Conservation (phyloP, 495 filamentous ascomycete genomes). For the Clohesyomyces aquaticus region DNA sequence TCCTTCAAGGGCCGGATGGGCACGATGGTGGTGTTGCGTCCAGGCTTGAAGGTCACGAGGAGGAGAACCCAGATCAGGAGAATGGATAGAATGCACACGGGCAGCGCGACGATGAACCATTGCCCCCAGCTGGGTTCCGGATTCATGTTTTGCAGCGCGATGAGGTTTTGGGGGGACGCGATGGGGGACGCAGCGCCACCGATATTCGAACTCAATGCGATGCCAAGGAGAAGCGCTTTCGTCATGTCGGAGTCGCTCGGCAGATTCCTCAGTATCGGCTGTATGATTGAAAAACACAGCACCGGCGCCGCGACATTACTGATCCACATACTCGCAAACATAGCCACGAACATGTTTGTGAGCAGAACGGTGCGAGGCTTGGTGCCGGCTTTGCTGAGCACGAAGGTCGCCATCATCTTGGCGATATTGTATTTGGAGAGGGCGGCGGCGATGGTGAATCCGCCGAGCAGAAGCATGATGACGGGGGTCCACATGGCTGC, state of each 20-base stretch:
- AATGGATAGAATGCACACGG: slow-evolving; percentile 89
- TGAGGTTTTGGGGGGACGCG: slow-evolving; percentile 95
- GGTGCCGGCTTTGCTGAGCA: slow-evolving; percentile 95
- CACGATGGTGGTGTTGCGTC: slow-evolving; percentile 84
- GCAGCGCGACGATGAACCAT: slow-evolving; percentile 96
- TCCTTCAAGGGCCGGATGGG: slow-evolving; percentile 89
- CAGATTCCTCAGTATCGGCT: slow-evolving; percentile 93
- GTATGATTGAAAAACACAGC: slow-evolving; percentile 96
- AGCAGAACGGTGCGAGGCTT: slow-evolving; percentile 83
- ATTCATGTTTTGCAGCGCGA: slow-evolving; percentile 92
- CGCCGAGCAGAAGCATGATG: slow-evolving; percentile 96
- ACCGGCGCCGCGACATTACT: slow-evolving; percentile 97
- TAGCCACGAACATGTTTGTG: slow-evolving; percentile 97
- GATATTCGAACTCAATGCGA: slow-evolving; percentile 92
- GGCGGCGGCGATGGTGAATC: slow-evolving; percentile 93
- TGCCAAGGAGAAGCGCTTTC: slow-evolving; percentile 93
- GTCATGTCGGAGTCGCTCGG: slow-evolving; percentile 87
- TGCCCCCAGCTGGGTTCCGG: slow-evolving; percentile 86
- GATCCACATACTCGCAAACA: slow-evolving; percentile 98
- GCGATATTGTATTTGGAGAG: slow-evolving; percentile 97
- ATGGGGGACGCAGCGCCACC: slow-evolving; percentile 96
- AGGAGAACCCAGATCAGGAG: slow-evolving; percentile 87
- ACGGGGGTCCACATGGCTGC: slow-evolving; percentile 98
- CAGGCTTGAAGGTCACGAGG: slow-evolving; percentile 79
- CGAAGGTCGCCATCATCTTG: slow-evolving; percentile 92